Evolutionary conservation across 2,329 filamentous ascomycete species (phyloP).

Genomic region (Fusarium verticillioides): DNA sequence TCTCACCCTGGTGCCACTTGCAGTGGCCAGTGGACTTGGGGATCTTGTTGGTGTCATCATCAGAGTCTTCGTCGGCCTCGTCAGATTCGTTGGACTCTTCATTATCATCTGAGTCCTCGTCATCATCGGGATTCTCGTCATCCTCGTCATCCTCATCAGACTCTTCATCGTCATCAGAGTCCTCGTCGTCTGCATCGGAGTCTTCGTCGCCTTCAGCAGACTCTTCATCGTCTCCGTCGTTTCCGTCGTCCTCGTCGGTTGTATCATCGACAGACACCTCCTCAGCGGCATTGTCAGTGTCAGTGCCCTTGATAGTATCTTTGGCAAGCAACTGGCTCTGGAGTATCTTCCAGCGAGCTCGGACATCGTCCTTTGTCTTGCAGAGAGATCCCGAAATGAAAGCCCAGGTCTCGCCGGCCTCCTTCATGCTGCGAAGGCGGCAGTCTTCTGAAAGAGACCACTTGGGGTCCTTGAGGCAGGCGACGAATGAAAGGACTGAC

Average conservation of each 20-base stretch:
- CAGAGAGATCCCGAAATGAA: slow-evolving; percentile 46
- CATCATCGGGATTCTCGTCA: neutral
- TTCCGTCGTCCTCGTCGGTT: neutral
- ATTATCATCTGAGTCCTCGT: neutral
- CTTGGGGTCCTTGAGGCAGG: neutral
- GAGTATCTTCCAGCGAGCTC: slow-evolving; percentile 49
- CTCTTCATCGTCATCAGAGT: neutral
- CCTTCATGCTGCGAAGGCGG: slow-evolving; percentile 51
- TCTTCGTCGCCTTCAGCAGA: neutral
- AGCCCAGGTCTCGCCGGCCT: slow-evolving; percentile 45
- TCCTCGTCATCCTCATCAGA: neutral
- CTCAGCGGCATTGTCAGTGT: neutral
- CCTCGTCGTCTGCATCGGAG: neutral
- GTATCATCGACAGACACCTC: neutral
- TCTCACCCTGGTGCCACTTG: neutral
- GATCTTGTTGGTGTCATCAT: neutral
- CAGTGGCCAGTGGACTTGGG: neutral
- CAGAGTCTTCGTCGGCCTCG: neutral
- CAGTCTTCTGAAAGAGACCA: slow-evolving; percentile 53
- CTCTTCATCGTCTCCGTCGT: neutral
- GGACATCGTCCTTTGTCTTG: slow-evolving; percentile 46
- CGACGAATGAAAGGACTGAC: slow-evolving; percentile 2
- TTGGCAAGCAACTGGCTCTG: slow-evolving; percentile 32
- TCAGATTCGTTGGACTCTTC: neutral
- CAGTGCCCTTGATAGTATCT: neutral